Conservation (phyloP, 371 early-diverging fungal species). For the Lichtheimia corymbifera region DNA sequence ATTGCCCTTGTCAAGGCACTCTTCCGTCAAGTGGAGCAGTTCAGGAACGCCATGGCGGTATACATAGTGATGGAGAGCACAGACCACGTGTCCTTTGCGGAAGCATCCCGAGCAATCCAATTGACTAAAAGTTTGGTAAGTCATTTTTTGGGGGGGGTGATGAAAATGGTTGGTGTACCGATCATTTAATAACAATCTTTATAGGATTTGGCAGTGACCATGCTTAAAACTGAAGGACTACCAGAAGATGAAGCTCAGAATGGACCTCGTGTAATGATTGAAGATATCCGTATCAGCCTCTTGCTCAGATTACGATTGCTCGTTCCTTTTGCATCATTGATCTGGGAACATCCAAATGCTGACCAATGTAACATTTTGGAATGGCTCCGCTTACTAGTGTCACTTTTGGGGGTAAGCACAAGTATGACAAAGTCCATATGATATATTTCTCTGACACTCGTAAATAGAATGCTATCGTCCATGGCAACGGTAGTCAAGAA, state of each 20-base stretch:
- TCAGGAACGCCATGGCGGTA: conserved; percentile 35
- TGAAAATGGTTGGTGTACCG: neutral
- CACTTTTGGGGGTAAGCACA: conserved; percentile 40
- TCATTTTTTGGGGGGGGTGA: neutral
- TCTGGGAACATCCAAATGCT: conserved; percentile 56
- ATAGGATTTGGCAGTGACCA: conserved; percentile 40
- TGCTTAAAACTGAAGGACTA: conserved; percentile 39
- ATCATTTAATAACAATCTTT: neutral
- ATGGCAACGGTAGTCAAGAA: conserved; percentile 66
- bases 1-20: conserved; percentile 54
- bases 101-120: conserved; percentile 46
- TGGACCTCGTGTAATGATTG: conserved; percentile 26
- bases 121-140: conserved; percentile 40
- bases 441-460: neutral
- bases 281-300: conserved; percentile 48
- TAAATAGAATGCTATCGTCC: conserved; percentile 53
- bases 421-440: neutral
- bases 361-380: conserved; percentile 50
- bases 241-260: conserved; percentile 21
- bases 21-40: conserved; percentile 50
- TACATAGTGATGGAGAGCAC: conserved; percentile 57
- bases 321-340: conserved; percentile 57
- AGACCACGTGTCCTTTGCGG: conserved; percentile 44
- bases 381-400: conserved; percentile 42
- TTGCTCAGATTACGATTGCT: conserved; percentile 53